phyloP scores from a whole-genome alignment of 2,329 filamentous ascomycete species.

The Lachnellula occidentalis region DNA sequence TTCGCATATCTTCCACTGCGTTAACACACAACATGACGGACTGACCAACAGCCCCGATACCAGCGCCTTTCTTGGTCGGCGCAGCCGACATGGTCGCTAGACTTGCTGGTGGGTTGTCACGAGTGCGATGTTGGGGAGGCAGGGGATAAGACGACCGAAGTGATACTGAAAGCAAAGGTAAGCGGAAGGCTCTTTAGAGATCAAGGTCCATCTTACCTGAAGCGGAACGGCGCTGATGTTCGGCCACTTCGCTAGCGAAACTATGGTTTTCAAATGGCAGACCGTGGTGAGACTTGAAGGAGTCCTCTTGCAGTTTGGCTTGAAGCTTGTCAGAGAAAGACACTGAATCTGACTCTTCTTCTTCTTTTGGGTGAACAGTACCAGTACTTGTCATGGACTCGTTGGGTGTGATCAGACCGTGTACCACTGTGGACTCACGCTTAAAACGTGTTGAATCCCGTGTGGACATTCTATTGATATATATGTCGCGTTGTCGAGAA shows the following conservation, averaged over 20 bases:
- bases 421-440: slow-evolving; percentile 13
- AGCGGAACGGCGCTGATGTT: slow-evolving; percentile 4
- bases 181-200: not conserved
- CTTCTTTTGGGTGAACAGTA: slow-evolving; percentile 8
- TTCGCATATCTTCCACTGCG: slow-evolving; percentile 61
- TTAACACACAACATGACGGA: slow-evolving; percentile 61
- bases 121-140: not conserved
- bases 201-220: slow-evolving; percentile 5
- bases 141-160: not conserved
- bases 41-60: slow-evolving; percentile 51
- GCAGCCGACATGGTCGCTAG: slow-evolving; percentile 10
- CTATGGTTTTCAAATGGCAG: not conserved
- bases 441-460: slow-evolving; percentile 1
- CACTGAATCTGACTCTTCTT: slow-evolving; percentile 3
- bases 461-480: not conserved
- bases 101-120: not conserved
- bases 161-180: not conserved
- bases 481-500: too few relatives aligned
- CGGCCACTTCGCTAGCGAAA: not conserved
- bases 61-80: slow-evolving; percentile 22
- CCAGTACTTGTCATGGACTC: slow-evolving; percentile 8
- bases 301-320: not conserved
- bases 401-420: slow-evolving; percentile 11
- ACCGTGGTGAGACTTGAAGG: slow-evolving; percentile 1
- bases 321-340: slow-evolving; percentile 8